phyloP scores from a whole-genome alignment of 768 basidiomycete species.

The Pleurotus eryngii region DNA sequence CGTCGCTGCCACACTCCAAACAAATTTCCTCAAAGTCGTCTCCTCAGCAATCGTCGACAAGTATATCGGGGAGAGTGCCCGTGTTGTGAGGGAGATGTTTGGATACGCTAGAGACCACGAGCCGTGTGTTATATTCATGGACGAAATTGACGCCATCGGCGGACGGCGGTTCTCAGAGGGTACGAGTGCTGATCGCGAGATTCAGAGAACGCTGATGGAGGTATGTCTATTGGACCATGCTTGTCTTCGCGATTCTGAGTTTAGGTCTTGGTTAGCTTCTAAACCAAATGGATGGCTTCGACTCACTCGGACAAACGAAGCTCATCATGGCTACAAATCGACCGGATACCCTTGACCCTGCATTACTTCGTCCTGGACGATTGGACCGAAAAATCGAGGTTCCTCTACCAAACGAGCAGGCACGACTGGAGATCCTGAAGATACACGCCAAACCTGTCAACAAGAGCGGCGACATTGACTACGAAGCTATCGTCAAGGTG shows the following conservation, averaged over 20 bases:
- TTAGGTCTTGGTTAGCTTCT: constrained; percentile 57
- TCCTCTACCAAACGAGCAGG: constrained; percentile 96
- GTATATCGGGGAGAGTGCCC: constrained; percentile 97
- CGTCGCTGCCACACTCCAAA: constrained; percentile 91
- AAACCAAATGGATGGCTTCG: constrained; percentile 99
- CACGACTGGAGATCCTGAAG: constrained; percentile 93
- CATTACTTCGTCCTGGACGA: constrained; percentile 91
- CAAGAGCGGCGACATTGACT: constrained; percentile 94
- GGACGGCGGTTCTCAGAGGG: constrained; percentile 87
- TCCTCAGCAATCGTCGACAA: constrained; percentile 98
- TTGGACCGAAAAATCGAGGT: constrained; percentile 98
- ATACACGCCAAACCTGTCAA: constrained; percentile 94
- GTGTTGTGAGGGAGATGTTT: constrained; percentile 98
- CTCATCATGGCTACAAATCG: constrained; percentile 99
- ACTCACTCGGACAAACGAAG: constrained; percentile 92
- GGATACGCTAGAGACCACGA: constrained; percentile 97
- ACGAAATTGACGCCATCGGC: constrained; percentile 97
- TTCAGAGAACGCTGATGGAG: constrained; percentile 98
- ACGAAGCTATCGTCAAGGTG: constrained; percentile 96
- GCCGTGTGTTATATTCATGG: constrained; percentile 99
- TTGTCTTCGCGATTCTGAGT: not conserved
- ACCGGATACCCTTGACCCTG: constrained; percentile 97
- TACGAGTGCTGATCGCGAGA: constrained; percentile 96
- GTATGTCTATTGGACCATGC: constrained; percentile 20
- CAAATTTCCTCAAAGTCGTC: constrained; percentile 98